Percentiles rank a stretch among this genome's conserved stretches.
phyloP scores from a whole-genome alignment of 2,329 filamentous ascomycete genomes.

The Neopestalotiopsis clavispora region DNA sequence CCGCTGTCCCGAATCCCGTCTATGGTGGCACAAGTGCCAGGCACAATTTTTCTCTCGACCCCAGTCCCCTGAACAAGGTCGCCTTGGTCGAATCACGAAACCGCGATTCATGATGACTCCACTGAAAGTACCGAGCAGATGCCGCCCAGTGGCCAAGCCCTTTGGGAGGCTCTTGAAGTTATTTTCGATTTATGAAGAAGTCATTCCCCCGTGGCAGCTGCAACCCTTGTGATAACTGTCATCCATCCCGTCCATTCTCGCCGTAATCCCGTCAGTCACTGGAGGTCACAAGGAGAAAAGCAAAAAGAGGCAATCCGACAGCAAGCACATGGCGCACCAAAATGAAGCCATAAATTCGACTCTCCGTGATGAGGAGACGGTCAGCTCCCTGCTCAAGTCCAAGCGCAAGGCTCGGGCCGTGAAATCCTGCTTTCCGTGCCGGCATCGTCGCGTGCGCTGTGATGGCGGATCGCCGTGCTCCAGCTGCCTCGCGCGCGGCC shows the following conservation, averaged over 20 bases:
- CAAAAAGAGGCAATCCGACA: too few species aligned
- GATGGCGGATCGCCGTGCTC: constrained; percentile 13
- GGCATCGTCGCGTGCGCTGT: constrained; percentile 11
- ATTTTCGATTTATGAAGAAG: not conserved
- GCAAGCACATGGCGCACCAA: constrained; percentile 5
- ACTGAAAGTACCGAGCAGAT: not conserved
- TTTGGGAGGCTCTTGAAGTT: not conserved
- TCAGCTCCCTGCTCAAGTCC: constrained; percentile 9
- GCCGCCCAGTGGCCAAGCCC: not conserved
- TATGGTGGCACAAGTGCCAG: not conserved
- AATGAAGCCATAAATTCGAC: not conserved
- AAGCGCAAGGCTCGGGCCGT: constrained; percentile 12
- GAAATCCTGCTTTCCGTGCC: constrained; percentile 10
- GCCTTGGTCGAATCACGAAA: constrained; percentile 2
- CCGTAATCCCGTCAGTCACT: too few species aligned
- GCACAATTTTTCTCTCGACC: not conserved
- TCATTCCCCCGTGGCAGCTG: not conserved
- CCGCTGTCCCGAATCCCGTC: not conserved
- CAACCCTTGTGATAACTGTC: not conserved
- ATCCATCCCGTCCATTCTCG: not conserved
- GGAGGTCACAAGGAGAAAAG: too few species aligned
- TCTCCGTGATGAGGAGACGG: constrained; percentile 5
- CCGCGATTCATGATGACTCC: not conserved
- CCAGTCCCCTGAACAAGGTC: not conserved
- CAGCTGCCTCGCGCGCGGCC: constrained; percentile 8